phyloP scores from a whole-genome alignment of 2,329 filamentous ascomycete species.

The Apiospora sp. region DNA sequence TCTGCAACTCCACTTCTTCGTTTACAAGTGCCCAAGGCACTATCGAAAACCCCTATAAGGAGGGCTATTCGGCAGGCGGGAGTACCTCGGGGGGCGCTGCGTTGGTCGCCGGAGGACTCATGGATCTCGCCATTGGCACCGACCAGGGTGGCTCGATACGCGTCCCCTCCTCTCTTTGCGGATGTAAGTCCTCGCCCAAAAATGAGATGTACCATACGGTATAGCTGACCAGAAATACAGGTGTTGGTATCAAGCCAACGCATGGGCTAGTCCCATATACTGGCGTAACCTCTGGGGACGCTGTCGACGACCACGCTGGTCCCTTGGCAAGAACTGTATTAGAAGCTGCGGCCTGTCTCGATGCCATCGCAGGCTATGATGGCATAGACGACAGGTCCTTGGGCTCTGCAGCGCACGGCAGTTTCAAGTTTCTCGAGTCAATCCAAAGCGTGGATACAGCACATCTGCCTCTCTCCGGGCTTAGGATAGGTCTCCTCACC shows the following conservation, averaged over 20 bases:
- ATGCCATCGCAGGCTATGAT: constrained; percentile 57
- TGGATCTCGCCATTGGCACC: constrained; percentile 56
- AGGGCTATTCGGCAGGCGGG: constrained; percentile 57
- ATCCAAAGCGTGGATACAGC: constrained; percentile 25
- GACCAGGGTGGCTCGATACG: constrained; percentile 58
- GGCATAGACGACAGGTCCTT: constrained; percentile 55
- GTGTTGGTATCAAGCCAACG: constrained; percentile 59
- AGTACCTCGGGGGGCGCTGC: constrained; percentile 57
- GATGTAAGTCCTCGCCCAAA: constrained; percentile 34
- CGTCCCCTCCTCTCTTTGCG: constrained; percentile 51
- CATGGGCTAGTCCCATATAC: constrained; percentile 60
- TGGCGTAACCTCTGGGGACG: constrained; percentile 55
- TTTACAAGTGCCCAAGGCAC: constrained; percentile 55
- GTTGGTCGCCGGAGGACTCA: constrained; percentile 51
- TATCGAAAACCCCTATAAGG: constrained; percentile 53
- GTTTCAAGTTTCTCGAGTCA: constrained; percentile 37
- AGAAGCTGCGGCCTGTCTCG: constrained; percentile 51
- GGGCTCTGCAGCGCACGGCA: constrained; percentile 41
- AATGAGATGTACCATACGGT: neutral
- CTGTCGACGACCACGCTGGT: constrained; percentile 59
- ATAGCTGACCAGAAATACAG: constrained; percentile 13
- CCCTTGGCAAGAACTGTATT: constrained; percentile 50
- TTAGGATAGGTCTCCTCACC: constrained; percentile 52
- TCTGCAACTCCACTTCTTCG: constrained; percentile 57
- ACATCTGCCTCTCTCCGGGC: constrained; percentile 37